phyloP scores from a whole-genome alignment of 345 rosid genomes.

The Linum usitatissimum region DNA sequence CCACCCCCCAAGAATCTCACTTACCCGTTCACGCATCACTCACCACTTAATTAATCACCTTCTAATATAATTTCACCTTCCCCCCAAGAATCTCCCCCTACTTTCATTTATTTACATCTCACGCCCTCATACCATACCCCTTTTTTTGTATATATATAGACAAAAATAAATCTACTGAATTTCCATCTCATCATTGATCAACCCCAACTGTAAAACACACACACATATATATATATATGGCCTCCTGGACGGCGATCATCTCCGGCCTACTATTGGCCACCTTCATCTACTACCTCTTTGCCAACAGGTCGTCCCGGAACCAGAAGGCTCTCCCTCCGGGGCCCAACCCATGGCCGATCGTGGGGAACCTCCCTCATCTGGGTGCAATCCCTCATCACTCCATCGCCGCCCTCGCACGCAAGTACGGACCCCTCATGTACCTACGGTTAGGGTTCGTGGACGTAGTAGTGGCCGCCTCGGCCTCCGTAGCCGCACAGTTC shows the following conservation, averaged over 20 bases:
- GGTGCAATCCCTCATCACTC: constrained; percentile 68
- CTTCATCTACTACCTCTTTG: constrained; percentile 25
- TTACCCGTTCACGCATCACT: not conserved
- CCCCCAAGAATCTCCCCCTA: not conserved
- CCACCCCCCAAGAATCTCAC: too few relatives aligned
- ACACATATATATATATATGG: too few relatives aligned
- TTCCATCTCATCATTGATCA: not conserved
- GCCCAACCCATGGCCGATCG: constrained; percentile 73
- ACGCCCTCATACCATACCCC: not conserved
- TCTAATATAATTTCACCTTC: not conserved
- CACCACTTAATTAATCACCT: not conserved
- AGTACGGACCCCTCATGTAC: constrained; percentile 70
- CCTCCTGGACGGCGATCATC: not conserved
- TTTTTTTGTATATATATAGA: too few relatives aligned
- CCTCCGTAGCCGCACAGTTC: constrained; percentile 74
- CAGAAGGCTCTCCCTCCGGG: constrained; percentile 64
- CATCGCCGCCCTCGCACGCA: constrained; percentile 41
- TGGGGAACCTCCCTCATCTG: constrained; percentile 84
- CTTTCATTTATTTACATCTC: not conserved
- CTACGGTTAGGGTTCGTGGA: constrained; percentile 66
- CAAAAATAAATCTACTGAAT: too few relatives aligned
- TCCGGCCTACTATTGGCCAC: constrained; percentile 7
- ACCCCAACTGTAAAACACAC: not conserved
- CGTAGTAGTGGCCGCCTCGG: constrained; percentile 75
- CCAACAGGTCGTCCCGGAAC: constrained; percentile 14